Evolutionary conservation across 139 green algal genomes (phyloP), one percentile per base, ranked within the genome.

Genomic region (Chlorella sp.): DNA sequence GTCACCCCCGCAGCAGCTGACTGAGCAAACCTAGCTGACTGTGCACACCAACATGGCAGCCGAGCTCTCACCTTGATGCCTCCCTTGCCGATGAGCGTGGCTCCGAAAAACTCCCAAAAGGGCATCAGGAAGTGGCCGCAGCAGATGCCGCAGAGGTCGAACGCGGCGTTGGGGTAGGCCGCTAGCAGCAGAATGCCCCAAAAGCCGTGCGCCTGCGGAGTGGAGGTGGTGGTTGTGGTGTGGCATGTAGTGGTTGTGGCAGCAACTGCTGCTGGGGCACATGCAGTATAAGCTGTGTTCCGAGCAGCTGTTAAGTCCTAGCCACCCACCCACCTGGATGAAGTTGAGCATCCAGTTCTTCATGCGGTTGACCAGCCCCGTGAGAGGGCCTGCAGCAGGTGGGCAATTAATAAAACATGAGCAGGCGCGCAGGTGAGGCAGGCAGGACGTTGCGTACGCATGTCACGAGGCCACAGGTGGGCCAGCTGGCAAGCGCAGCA

Each of bases 101-200:
- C 96, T 0, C 90, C 92, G 80, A 98, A 97, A 79, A 98, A 98
- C 79, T 93, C 80, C 95, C 93, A 98, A 76, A 98, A 98, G 28
- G 95, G 95, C 92, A 98, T 98, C 72, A 91, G 80, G 90, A 97
- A 98, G 70, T 92, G 92, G 48, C 96, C 96, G 86, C 96, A 98
- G 91, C 91, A 95, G 60, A 98, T 95, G 72, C 96, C 96, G 90
- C 96, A 98, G 56, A 98, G 88, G 88, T 98, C 96, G 85, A 98
- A 98, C 14, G 92, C 90, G 32, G 94, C 94, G 86, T 98, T 98
- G 38, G 96, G 96, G 89, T 92, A 98, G 16, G 94, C 93, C 14
- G 95, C 92, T n/a, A 98, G 89, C 75, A 96, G 73, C 51, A 98
- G 88, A n/a, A 98, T 95, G 41, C 92, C 95, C 81, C 91, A 85